phyloP scores from a whole-genome alignment of 139 green algal genomes.

The Pleodorina starrii region DNA sequence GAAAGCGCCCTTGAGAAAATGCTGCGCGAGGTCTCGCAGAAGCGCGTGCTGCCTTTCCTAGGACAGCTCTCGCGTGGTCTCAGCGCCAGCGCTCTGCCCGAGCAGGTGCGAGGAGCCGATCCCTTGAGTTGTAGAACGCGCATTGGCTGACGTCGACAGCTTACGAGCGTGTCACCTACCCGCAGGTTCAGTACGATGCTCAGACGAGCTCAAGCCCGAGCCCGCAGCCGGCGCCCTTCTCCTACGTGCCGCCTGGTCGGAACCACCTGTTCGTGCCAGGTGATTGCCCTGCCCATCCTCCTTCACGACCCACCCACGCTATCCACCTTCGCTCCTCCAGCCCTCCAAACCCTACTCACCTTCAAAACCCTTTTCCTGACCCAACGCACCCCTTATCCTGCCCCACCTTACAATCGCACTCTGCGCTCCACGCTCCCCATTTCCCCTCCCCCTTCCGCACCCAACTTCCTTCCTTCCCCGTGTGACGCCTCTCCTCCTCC shows the following conservation, averaged over 20 bases:
- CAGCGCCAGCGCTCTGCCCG: conserved; percentile 21
- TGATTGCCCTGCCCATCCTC: conserved; percentile 44
- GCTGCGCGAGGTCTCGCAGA: conserved; percentile 49
- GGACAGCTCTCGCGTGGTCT: not conserved
- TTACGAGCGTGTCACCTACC: not conserved
- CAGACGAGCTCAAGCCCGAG: not conserved
- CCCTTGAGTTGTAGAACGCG: not conserved
- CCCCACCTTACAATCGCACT: too few relatives aligned
- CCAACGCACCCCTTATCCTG: too few relatives aligned
- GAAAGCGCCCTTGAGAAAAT: not conserved
- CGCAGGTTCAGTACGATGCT: conserved; percentile 11
- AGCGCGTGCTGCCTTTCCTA: conserved; percentile 28
- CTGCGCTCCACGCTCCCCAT: too few relatives aligned
- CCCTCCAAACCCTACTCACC: too few relatives aligned
- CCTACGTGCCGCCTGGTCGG: conserved; percentile 81
- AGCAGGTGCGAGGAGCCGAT: conserved; percentile 13
- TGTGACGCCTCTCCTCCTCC: too few relatives aligned
- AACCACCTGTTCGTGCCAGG: conserved; percentile 97
- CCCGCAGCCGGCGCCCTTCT: conserved; percentile 68
- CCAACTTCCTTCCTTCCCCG: not conserved
- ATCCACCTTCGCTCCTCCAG: too few relatives aligned
- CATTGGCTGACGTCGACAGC: not conserved
- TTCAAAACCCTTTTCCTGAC: too few relatives aligned
- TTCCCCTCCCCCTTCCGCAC: too few relatives aligned
- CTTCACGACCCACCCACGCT: not conserved